Evolutionary conservation across 108 stramenopile genomes (phyloP).

Genomic region (Chaetoceros tenuissimus): DNA sequence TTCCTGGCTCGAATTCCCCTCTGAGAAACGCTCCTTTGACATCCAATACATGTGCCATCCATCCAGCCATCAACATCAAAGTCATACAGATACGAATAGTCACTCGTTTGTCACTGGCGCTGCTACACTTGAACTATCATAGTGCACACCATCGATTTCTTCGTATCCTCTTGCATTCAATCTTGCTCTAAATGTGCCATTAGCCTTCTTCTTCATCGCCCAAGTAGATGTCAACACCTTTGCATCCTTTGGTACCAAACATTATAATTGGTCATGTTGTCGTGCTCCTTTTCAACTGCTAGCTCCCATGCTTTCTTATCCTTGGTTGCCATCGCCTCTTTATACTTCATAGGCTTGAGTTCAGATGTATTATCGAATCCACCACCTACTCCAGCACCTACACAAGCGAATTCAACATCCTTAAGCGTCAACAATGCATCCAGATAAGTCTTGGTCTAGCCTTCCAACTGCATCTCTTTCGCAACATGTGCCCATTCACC

Average conservation of each 20-base stretch:
- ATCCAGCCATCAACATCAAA: conserved; percentile 21
- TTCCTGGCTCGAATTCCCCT: conserved; percentile 6
- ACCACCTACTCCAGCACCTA: conserved; percentile 29
- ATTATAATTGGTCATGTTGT: conserved; percentile 17
- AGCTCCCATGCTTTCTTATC: conserved; percentile 20
- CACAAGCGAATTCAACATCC: conserved; percentile 11
- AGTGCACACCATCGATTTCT: conserved; percentile 23
- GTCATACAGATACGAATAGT: conserved; percentile 14
- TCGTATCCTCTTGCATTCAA: conserved; percentile 27
- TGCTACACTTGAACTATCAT: conserved; percentile 9
- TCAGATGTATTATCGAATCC: conserved; percentile 28
- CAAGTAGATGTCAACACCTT: conserved; percentile 25
- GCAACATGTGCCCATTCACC: neutral
- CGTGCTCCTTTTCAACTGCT: conserved; percentile 30
- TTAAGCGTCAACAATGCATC: neutral
- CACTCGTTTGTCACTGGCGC: conserved; percentile 24
- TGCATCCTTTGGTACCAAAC: conserved; percentile 22
- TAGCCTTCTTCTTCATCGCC: conserved; percentile 42
- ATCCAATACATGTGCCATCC: conserved; percentile 15
- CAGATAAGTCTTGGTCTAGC: neutral
- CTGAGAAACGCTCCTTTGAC: conserved; percentile 26
- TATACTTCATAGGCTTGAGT: conserved; percentile 30
- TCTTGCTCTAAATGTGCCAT: conserved; percentile 25
- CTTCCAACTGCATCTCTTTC: neutral
- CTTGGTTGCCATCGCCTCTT: conserved; percentile 22